A percentile compares a stretch with the other conserved stretches of the same genome.
phyloP scores from a whole-genome alignment of 2,329 filamentous ascomycete species.

The Hypoxylon sp. region DNA sequence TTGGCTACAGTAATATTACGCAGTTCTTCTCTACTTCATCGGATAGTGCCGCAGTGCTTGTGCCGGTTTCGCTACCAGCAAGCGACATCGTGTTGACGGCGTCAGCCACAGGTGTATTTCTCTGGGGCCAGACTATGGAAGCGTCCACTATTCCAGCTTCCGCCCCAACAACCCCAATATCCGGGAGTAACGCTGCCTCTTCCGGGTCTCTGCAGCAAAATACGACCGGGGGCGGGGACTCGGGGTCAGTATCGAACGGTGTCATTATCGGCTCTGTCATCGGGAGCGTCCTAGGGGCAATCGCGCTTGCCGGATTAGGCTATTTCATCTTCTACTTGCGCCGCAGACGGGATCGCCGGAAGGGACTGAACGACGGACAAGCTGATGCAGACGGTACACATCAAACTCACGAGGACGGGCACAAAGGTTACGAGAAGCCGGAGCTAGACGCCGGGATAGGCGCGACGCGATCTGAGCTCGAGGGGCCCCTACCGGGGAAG shows the following conservation, averaged over 20 bases:
- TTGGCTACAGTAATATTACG: not conserved
- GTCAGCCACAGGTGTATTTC: constrained; percentile 4
- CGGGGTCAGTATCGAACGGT: too few species aligned
- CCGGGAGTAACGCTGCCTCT: too few species aligned
- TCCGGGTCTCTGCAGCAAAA: too few species aligned
- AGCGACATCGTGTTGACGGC: constrained; percentile 7
- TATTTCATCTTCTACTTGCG: not conserved
- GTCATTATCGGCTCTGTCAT: not conserved
- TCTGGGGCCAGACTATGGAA: constrained; percentile 14
- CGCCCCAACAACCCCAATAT: too few species aligned
- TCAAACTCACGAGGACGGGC: not conserved
- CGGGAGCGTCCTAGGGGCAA: not conserved
- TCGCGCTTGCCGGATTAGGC: not conserved
- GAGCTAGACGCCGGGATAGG: not conserved
- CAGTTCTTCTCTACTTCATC: not conserved
- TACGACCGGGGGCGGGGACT: too few species aligned
- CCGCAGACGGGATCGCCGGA: not conserved
- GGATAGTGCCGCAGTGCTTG: not conserved
- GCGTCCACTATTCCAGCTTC: too few species aligned
- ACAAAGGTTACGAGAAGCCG: not conserved
- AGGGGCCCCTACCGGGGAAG: too few species aligned
- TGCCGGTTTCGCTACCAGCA: not conserved
- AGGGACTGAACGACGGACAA: not conserved
- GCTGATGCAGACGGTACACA: not conserved
- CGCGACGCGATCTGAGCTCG: not conserved